Conservation (phyloP, 176 grass and related monocot genomes). For the Rhipidocladum racemiflorum region DNA sequence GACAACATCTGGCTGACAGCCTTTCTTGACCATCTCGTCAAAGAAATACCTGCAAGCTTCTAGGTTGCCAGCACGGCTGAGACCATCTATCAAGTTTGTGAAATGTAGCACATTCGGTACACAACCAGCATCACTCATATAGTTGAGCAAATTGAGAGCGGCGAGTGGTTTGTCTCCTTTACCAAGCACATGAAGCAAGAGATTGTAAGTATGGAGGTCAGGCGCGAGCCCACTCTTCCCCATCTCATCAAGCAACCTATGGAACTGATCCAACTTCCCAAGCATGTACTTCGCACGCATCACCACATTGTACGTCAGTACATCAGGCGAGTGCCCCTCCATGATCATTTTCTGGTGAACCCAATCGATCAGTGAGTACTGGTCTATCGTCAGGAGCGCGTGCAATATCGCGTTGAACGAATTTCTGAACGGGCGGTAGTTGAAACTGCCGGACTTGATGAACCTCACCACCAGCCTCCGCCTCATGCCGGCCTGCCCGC, state of each 20-base stretch:
- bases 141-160: slow-evolving; percentile 87
- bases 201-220: slow-evolving; percentile 85
- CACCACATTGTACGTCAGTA: slow-evolving; percentile 89
- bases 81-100: slow-evolving; percentile 92
- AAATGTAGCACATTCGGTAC: slow-evolving; percentile 85
- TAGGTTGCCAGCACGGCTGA: slow-evolving; percentile 83
- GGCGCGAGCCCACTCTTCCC: slow-evolving; percentile 61
- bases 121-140: slow-evolving; percentile 84
- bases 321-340: slow-evolving; percentile 65
- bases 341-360: slow-evolving; percentile 77
- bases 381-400: slow-evolving; percentile 65
- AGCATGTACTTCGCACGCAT: slow-evolving; percentile 95
- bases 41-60: slow-evolving; percentile 90
- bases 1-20: slow-evolving; percentile 74
- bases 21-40: slow-evolving; percentile 94
- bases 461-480: slow-evolving; percentile 74
- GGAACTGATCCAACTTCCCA: slow-evolving; percentile 81
- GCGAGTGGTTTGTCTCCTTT: slow-evolving; percentile 92
- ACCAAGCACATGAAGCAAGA: slow-evolving; percentile 87
- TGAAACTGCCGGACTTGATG: slow-evolving; percentile 71
- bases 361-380: slow-evolving; percentile 83
- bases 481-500: slow-evolving; percentile 61
- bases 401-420: slow-evolving; percentile 86
- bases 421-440: slow-evolving; percentile 68
- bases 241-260: slow-evolving; percentile 86